Evolutionary conservation across 345 rosid genomes (phyloP).

Genomic region (Alliaria petiolata): DNA sequence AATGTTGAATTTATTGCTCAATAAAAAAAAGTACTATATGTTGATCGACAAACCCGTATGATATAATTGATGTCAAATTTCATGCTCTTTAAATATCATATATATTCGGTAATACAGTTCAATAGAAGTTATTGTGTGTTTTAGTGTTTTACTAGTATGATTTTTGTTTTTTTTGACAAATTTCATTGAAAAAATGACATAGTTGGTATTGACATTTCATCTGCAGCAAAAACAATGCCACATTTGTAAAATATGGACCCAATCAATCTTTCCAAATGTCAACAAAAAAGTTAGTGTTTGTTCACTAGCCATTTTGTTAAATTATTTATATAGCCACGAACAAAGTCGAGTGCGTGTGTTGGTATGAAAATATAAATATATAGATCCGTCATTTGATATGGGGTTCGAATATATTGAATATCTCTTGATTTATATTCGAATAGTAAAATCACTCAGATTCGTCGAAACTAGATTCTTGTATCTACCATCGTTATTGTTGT

Average conservation of each 20-base stretch:
- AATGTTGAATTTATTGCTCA: not conserved
- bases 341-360: not conserved
- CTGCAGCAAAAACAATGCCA: not conserved
- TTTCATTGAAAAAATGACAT: not conserved
- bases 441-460: no score
- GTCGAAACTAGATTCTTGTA: no score
- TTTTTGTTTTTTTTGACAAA: not conserved
- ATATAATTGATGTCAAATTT: not conserved
- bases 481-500: no score
- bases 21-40: no score
- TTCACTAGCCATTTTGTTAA: conserved; percentile 24
- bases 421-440: no score
- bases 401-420: no score
- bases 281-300: conserved; percentile 25
- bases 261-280: conserved; percentile 19
- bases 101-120: not conserved
- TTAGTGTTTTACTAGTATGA: no score
- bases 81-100: not conserved
- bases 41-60: not conserved
- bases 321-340: not conserved
- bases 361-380: no score
- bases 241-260: conserved; percentile 1
- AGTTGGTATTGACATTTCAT: conserved; percentile 29
- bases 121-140: not conserved
- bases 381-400: no score